Evolutionary conservation across 1,284 basidiomycete species (phyloP), one percentile per base, ranked within the genome.

Genomic region (Pisolithus thermaeus): DNA sequence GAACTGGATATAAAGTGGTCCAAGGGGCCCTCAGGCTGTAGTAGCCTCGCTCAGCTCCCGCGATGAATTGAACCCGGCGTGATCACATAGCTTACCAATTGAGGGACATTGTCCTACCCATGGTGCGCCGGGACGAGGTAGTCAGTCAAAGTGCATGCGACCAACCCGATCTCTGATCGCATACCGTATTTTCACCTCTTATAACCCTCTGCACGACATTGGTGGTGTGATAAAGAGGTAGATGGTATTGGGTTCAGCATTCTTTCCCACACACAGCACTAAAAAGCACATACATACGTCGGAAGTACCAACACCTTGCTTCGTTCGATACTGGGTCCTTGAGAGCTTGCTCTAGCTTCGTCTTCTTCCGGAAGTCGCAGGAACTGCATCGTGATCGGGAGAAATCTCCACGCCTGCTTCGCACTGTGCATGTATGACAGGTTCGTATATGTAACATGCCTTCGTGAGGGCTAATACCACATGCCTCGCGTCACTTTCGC

Each of bases 141-240:
- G 11, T 12, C 8, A 8, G 11, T 30, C 28, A 28, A 5, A 11
- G 7, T 11, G 28, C 28, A 11, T 28, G 4, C 7, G 9, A 28
- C 28, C 28, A 7, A 8, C 28, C 7, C 28, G 9, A 28, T 28
- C 7, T 37, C 25, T 44, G 52, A 28, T 40, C 52, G 70, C 73
- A 43, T 58, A 84, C 82, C 72, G 73, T 41, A 89, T n/a, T 80
- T 61, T 87, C 83, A 56, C 83, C 80, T 47, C 70, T 64, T n/a
- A 82, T 79, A 12, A 81, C 18, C 18, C 18, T 20, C 18, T 20
- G 18, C 18, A 1, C 18, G 18, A 20, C 18, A 20, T 20, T 20
- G 1, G 18, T 20, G 18, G 1, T 20, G 18, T 20, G 1, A 20
- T 1, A 20, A 20, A 20, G 18, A 20, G 18, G 18, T 20, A 1